Evolutionary conservation across 2,329 filamentous ascomycete genomes (phyloP), one percentile per base, ranked within the genome.

Genomic region (Sclerotinia minor): DNA sequence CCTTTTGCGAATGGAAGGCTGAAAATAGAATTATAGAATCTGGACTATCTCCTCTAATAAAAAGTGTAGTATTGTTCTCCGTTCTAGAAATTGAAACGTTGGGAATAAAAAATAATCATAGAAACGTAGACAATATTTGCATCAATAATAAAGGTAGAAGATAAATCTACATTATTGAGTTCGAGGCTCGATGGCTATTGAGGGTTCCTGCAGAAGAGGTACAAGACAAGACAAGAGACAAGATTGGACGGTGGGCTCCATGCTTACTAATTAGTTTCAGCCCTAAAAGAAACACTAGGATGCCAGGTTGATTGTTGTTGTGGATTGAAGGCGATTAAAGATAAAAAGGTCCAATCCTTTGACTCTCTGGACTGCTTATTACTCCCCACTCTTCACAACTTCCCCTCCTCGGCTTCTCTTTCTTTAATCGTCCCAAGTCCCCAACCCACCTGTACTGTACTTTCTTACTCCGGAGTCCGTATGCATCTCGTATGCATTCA

Each of bases 241-340:
- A 41, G 38, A 41, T 8, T 41, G 13, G 38, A 41, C 38, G 21
- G 41, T 3, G n/a, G n/a, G n/a, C n/a, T 35, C n/a, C 21, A 26
- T 57, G 54, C 54, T 57, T 57, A 57, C 21, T 57, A 57, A 60
- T 60, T 45, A 60, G 57, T 24, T 60, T 60, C 38, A 29, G 41
- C 41, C 38, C 32, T 44, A 45, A 60, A 60, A 60, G 24, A 38
- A 26, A 21, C 38, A 35, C 32, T 19, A 19, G 55, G 29, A 35
- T 7, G 5, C 32, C 5, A 6, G 32, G 32, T 35, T 35, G 32
- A 35, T n/a, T n/a, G n/a, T n/a, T n/a, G n/a, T 35, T 19, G 29
- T 32, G 26, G 29, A 53, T 26, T 32, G 5, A 32, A 5, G 32
- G 32, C 32, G 32, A 35, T 35, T 1, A 35, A 7, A 35, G 32